phyloP scores from a whole-genome alignment of 495 filamentous ascomycete species.

The Aspergillus diversus region DNA sequence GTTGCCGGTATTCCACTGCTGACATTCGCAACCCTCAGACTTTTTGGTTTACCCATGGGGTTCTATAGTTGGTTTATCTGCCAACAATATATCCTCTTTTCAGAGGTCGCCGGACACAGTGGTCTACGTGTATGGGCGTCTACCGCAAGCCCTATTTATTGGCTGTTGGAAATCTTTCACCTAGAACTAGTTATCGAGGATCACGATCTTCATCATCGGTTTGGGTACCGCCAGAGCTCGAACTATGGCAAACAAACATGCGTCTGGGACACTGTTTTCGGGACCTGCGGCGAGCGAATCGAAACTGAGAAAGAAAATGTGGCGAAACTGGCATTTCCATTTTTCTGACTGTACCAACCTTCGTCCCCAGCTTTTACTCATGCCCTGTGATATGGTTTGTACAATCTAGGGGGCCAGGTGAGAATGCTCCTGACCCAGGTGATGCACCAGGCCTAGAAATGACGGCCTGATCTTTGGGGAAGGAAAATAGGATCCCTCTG shows the following conservation, averaged over 20 bases:
- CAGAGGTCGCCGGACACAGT: constrained; percentile 42
- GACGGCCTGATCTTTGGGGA: too few species aligned
- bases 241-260: constrained; percentile 49
- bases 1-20: constrained; percentile 42
- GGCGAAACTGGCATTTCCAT: too few species aligned
- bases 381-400: too few species aligned
- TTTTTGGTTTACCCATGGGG: constrained; percentile 40
- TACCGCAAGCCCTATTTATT: constrained; percentile 35
- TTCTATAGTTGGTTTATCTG: constrained; percentile 50
- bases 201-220: constrained; percentile 46
- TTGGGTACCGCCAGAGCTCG: constrained; percentile 44
- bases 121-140: constrained; percentile 38
- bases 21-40: constrained; percentile 34
- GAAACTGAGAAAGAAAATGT: constrained; percentile 15
- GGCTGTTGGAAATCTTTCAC: constrained; percentile 37
- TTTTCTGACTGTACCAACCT: too few species aligned
- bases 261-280: constrained; percentile 45
- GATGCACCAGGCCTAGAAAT: too few species aligned
- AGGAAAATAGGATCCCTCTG: too few species aligned
- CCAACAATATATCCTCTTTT: constrained; percentile 41
- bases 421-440: too few species aligned
- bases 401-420: too few species aligned
- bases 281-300: constrained; percentile 38
- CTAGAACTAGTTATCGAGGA: constrained; percentile 45
- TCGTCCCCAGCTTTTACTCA: too few species aligned